Conservation (phyloP, 2,329 filamentous ascomycete species). For the Anthostomella pinea region DNA sequence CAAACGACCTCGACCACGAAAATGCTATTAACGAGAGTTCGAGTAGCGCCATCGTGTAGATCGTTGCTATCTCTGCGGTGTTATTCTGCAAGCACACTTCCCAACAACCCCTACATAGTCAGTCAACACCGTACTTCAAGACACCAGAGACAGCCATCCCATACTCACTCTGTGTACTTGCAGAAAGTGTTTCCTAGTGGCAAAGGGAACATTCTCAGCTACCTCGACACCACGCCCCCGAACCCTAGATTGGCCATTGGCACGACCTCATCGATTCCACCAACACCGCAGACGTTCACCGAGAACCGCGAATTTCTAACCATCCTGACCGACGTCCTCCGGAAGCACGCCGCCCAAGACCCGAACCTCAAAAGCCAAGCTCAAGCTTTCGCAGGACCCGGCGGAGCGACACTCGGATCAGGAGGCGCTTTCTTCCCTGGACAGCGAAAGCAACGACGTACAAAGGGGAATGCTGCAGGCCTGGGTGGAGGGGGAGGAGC, state of each 20-base stretch:
- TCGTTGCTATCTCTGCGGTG: slow-evolving; percentile 27
- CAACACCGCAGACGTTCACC: slow-evolving; percentile 57
- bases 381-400: slow-evolving; percentile 56
- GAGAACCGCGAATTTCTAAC: slow-evolving; percentile 59
- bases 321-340: slow-evolving; percentile 57
- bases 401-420: slow-evolving; percentile 50
- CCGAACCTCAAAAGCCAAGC: slow-evolving; percentile 55
- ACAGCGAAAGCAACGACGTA: slow-evolving; percentile 34
- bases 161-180: slow-evolving; percentile 11
- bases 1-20: slow-evolving; percentile 7
- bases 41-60: slow-evolving; percentile 23
- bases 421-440: slow-evolving; percentile 50
- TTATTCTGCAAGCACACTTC: slow-evolving; percentile 47
- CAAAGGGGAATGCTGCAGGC: slow-evolving; percentile 26
- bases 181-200: slow-evolving; percentile 59
- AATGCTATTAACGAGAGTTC: slow-evolving; percentile 34
- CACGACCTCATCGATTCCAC: slow-evolving; percentile 55
- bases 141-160: background rate
- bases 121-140: slow-evolving; percentile 25
- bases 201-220: slow-evolving; percentile 53
- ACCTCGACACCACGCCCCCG: slow-evolving; percentile 57
- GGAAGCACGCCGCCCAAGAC: slow-evolving; percentile 54
- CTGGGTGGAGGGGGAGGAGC: slow-evolving; percentile 39
- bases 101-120: slow-evolving; percentile 54
- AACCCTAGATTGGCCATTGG: slow-evolving; percentile 55